phyloP scores from a whole-genome alignment of 2,329 filamentous ascomycete genomes.

The Diaporthe eres region DNA sequence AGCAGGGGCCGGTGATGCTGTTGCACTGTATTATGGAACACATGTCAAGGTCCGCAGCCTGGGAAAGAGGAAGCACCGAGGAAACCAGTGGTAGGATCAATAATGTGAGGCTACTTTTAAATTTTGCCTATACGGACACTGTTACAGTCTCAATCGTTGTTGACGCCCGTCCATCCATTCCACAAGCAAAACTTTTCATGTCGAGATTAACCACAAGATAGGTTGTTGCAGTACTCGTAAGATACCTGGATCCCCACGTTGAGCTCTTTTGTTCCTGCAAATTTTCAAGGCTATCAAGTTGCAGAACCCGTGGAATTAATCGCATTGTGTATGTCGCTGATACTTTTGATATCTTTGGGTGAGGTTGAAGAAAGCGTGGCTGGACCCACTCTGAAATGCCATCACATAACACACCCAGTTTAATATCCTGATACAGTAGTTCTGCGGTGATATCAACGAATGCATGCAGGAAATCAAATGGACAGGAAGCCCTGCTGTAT shows the following conservation, averaged over 20 bases:
- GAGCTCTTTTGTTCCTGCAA: background rate
- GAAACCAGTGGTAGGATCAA: background rate
- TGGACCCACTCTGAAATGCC: no score
- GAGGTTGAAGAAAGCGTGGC: no score
- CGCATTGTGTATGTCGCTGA: background rate
- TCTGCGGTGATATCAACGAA: no score
- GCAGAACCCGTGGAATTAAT: background rate
- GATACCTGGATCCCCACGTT: no score
- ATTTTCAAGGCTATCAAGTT: background rate
- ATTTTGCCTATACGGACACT: no score
- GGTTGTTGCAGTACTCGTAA: background rate
- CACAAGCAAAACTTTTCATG: background rate
- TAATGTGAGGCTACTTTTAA: background rate
- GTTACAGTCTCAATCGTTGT: background rate
- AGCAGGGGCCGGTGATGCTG: no score
- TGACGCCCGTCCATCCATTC: background rate
- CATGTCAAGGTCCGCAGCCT: background rate
- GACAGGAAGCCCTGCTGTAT: no score
- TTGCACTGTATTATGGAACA: background rate
- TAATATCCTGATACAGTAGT: no score
- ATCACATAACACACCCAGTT: no score
- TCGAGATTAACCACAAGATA: background rate
- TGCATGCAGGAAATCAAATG: no score
- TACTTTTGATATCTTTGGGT: background rate
- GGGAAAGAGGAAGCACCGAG: background rate